Evolutionary conservation across 139 green algal genomes (phyloP).

Genomic region (Micromonas commoda): DNA sequence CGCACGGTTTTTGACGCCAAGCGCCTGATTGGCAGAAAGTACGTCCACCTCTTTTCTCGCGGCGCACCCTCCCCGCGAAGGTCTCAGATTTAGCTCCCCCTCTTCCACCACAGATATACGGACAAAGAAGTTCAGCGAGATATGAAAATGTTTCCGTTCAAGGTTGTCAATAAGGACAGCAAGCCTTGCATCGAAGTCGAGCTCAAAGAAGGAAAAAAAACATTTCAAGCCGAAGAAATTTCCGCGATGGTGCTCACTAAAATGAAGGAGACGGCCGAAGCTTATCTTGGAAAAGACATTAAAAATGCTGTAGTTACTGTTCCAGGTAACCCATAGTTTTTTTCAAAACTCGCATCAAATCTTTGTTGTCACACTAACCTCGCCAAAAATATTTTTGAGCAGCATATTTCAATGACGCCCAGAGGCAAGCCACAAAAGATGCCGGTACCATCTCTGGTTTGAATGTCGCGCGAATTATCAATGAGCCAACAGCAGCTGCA

Average conservation of each 20-base stretch:
- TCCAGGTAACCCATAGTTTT: conserved; percentile 41
- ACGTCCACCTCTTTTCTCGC: conserved; percentile 29
- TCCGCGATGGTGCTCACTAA: conserved; percentile 95
- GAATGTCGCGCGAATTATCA: conserved; percentile 94
- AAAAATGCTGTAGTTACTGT: conserved; percentile 86
- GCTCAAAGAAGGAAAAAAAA: conserved; percentile 51
- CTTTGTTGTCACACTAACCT: no score
- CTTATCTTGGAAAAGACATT: conserved; percentile 73
- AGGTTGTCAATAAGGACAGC: conserved; percentile 82
- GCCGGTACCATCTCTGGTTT: conserved; percentile 74
- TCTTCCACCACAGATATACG: background rate
- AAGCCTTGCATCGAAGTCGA: conserved; percentile 88
- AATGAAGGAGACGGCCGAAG: conserved; percentile 85
- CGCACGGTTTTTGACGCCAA: conserved; percentile 97
- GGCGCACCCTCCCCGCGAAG: background rate
- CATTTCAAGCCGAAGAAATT: conserved; percentile 93
- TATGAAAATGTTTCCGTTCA: conserved; percentile 91
- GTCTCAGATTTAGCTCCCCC: background rate
- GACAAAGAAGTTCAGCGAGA: conserved; percentile 95
- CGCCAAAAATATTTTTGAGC: no score
- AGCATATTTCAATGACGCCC: conserved; percentile 99
- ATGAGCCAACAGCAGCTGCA: conserved; percentile 92
- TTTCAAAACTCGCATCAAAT: no score
- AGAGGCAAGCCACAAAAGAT: conserved; percentile 96
- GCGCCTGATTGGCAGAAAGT: conserved; percentile 93